Evolutionary conservation across 139 green algal genomes (phyloP).

Genomic region (Volvox africanus): DNA sequence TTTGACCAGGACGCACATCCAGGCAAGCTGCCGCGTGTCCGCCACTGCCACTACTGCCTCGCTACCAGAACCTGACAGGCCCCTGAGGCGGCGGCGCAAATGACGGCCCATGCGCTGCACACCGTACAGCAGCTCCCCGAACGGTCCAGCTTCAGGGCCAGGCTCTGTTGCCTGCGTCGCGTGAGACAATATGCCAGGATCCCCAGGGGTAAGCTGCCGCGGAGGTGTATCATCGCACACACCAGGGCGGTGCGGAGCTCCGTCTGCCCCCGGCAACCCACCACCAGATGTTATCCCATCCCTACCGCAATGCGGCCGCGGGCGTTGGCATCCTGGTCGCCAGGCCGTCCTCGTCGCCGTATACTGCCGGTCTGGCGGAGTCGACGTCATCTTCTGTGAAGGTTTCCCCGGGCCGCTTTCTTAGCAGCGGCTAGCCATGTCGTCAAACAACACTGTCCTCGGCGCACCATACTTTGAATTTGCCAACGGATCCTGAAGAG

Average conservation of each 20-base stretch:
- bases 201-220: neutral
- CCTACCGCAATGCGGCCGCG: neutral
- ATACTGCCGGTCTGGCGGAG: neutral
- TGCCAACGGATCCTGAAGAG: neutral
- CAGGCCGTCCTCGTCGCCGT: neutral
- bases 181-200: too few relatives aligned
- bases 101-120: neutral
- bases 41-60: neutral
- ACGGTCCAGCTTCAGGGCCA: neutral
- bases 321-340: neutral
- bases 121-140: neutral
- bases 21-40: neutral
- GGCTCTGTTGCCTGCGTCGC: slow-evolving; percentile 9
- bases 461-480: too few relatives aligned
- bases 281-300: too few relatives aligned
- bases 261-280: neutral
- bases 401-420: neutral
- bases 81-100: neutral
- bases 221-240: too few relatives aligned
- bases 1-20: neutral
- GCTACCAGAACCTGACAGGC: neutral
- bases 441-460: neutral
- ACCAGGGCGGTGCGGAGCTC: neutral
- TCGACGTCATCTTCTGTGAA: neutral
- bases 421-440: neutral